Evolutionary conservation across 1,284 basidiomycete genomes (phyloP), one percentile per base, ranked within the genome.

Genomic region (Athelia sp.): DNA sequence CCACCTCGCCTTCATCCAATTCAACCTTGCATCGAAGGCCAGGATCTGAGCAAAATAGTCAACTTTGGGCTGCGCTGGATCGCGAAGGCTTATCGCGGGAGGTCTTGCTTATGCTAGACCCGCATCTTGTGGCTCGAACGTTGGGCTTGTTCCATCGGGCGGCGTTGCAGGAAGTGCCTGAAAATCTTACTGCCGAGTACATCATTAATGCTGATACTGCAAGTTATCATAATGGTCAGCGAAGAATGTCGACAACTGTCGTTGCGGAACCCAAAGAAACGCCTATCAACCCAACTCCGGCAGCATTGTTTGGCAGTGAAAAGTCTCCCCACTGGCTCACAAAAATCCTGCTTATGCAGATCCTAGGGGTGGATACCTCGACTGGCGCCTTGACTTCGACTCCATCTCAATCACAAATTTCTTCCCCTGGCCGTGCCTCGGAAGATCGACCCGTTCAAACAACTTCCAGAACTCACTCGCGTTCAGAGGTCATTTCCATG

Each of bases 291-390:
- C 52, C 54, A n/a, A 56, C 61, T 10, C 60, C 62, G 57, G 49
- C 58, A 49, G 67, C 71, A 13, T 75, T 90, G 34, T 79, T 86
- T 54, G 87, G 88, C 4, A 82, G 69, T 52, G 82, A 87, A 32
- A 79, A 82, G 3, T 72, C 71, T 34, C 86, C 87, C 1, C 85
- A 91, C 60, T 91, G 87, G 87, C 67, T 91, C 36, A 90, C 89
- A 4, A 82, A 79, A 54, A 63, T 85, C 10, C 67, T 91, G 8
- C 64, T 91, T 2, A 64, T 82, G 46, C 85, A 88, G 59, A 76
- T 90, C 6, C 72, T 90, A 6, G 80, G 79, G 14, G 74, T 76
- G 0, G 82, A 84, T 56, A 69, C 70, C 0, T 68, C 70, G 9
- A 57, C 44, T 24, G 50, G 53, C 47, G 32, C 3, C 11, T 29